These are phyloP conservation scores for Penicillium corylophilum DNA, from an alignment of 2,329 filamentous ascomycete genomes.

Conservation along the genomic window DNA sequence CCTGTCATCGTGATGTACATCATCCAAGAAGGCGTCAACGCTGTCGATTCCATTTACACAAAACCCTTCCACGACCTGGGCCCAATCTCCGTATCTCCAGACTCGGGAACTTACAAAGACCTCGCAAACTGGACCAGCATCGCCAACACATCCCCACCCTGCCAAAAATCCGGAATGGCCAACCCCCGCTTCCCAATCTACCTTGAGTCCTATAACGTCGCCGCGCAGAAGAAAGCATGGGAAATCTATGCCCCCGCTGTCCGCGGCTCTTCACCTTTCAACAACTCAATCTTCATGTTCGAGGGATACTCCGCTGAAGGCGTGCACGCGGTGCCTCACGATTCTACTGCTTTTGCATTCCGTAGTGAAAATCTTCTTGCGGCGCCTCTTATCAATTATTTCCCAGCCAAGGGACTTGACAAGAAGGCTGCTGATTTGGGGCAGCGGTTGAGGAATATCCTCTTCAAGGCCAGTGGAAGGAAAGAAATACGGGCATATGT, in stretches of 20 bases:
- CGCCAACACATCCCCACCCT: slow-evolving; percentile 36
- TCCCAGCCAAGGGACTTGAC: slow-evolving; percentile 20
- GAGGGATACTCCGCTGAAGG: slow-evolving; percentile 55
- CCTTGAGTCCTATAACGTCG: slow-evolving; percentile 40
- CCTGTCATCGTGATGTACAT: slow-evolving; percentile 33
- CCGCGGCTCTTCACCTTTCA: slow-evolving; percentile 32
- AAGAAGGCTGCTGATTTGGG: slow-evolving; percentile 28
- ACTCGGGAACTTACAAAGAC: slow-evolving; percentile 47
- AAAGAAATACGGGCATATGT: slow-evolving; percentile 29
- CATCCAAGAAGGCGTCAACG: slow-evolving; percentile 36
- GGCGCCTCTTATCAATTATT: slow-evolving; percentile 33
- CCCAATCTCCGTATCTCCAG: slow-evolving; percentile 34
- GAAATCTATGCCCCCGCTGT: slow-evolving; percentile 38
- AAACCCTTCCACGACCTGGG: slow-evolving; percentile 47
- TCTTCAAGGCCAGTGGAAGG: slow-evolving; percentile 20
- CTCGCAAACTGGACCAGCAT: slow-evolving; percentile 48
- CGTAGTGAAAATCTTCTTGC: slow-evolving; percentile 47
- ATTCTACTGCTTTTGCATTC: slow-evolving; percentile 48
- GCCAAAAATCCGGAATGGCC: slow-evolving; percentile 44
- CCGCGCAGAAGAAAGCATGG: slow-evolving; percentile 39
- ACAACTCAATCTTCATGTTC: slow-evolving; percentile 54
- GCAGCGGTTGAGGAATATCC: slow-evolving; percentile 29
- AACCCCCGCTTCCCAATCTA: slow-evolving; percentile 50
- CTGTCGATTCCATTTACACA: slow-evolving; percentile 44
- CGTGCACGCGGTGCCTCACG: slow-evolving; percentile 38